These are phyloP conservation scores for Talaromyces islandicus DNA, from an alignment of 2,329 filamentous ascomycete species.

Conservation along the genomic window DNA sequence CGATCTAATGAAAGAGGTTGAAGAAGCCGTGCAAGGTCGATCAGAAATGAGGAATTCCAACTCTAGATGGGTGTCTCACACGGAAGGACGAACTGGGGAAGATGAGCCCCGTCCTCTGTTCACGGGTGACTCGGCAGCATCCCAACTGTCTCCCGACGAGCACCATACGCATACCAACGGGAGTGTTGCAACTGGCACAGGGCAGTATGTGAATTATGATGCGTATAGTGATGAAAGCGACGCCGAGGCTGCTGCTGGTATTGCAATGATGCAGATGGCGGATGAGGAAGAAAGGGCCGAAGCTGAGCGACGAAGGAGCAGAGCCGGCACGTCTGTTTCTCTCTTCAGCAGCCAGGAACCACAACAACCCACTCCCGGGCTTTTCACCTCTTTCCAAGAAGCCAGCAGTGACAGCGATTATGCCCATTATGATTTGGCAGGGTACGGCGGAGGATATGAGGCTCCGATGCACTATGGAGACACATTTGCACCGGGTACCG, in stretches of 20 bases:
- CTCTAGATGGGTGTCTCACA: not conserved
- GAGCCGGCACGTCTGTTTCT: conserved; percentile 50
- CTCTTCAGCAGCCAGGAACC: conserved; percentile 39
- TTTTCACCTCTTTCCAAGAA: conserved; percentile 19
- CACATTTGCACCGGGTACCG: conserved; percentile 27
- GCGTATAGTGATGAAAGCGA: conserved; percentile 71
- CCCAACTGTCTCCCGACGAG: conserved; percentile 35
- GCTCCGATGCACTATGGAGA: conserved; percentile 57
- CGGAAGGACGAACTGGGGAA: conserved; percentile 7
- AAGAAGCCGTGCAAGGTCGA: conserved; percentile 42
- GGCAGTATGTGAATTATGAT: conserved; percentile 42
- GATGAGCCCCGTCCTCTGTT: conserved; percentile 11
- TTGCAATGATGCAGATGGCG: conserved; percentile 76
- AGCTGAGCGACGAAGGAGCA: conserved; percentile 38
- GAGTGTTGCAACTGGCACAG: conserved; percentile 38
- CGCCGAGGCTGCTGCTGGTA: conserved; percentile 75
- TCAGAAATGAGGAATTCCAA: conserved; percentile 1
- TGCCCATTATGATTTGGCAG: conserved; percentile 63
- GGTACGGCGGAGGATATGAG: conserved; percentile 67
- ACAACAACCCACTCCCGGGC: conserved; percentile 34
- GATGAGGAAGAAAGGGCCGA: conserved; percentile 67
- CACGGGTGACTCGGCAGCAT: conserved; percentile 11
- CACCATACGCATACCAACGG: conserved; percentile 45
- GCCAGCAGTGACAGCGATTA: conserved; percentile 66
- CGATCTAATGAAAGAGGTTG: conserved; percentile 53